Conservation (phyloP, 2,329 filamentous ascomycete species). For the Aureobasidium sp. region DNA sequence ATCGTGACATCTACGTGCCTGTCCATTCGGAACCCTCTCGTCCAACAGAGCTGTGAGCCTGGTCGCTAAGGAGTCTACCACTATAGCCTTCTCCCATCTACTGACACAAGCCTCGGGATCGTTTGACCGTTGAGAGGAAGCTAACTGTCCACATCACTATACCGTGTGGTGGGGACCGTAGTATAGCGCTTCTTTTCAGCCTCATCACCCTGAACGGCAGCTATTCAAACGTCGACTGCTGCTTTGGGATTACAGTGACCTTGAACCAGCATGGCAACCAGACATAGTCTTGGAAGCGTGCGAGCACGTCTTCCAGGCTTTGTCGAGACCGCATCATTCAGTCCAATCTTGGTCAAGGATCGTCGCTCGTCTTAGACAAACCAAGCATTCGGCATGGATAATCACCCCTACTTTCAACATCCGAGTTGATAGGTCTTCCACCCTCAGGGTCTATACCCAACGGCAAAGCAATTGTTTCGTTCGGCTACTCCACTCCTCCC, state of each 20-base stretch:
- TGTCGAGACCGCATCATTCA: background rate
- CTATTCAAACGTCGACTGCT: background rate
- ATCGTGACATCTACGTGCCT: too few species aligned
- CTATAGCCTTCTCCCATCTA: background rate
- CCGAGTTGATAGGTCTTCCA: background rate
- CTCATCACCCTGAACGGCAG: background rate
- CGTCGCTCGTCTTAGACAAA: background rate
- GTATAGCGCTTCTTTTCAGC: background rate
- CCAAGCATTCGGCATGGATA: background rate
- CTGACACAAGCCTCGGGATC: background rate
- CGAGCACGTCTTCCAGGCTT: background rate
- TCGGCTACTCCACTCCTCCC: background rate
- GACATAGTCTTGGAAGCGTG: background rate
- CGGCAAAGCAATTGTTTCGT: background rate
- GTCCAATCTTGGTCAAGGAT: background rate
- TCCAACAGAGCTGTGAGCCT: background rate
- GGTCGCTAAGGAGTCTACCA: background rate
- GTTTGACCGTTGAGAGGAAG: background rate
- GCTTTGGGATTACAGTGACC: background rate
- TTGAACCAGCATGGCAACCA: background rate
- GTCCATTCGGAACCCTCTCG: too few species aligned
- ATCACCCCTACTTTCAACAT: background rate
- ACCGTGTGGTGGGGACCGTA: background rate
- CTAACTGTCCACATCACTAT: background rate
- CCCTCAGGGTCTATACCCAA: background rate